Evolutionary conservation across 768 basidiomycete species (phyloP).

Genomic region (Tulasnella sp.): DNA sequence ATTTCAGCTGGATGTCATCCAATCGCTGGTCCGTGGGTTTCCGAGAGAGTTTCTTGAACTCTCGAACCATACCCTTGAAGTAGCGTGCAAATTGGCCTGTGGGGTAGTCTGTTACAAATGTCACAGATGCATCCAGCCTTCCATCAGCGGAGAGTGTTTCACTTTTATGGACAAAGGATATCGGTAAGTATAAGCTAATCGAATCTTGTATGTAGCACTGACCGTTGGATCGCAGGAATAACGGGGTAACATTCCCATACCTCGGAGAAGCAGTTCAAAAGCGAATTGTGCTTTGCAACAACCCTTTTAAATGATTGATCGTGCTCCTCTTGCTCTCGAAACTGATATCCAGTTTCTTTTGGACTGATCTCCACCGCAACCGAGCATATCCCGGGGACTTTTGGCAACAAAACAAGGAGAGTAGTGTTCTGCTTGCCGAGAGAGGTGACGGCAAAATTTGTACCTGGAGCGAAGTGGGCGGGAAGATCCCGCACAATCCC

Average conservation of each 20-base stretch:
- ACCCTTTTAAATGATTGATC: not conserved
- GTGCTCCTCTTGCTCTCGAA: slow-evolving; percentile 34
- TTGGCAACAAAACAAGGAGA: slow-evolving; percentile 33
- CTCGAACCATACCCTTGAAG: slow-evolving; percentile 36
- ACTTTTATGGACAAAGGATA: not conserved
- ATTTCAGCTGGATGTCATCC: slow-evolving; percentile 29
- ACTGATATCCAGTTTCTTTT: slow-evolving; percentile 45
- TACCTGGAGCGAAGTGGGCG: slow-evolving; percentile 16
- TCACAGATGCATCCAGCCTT: slow-evolving; percentile 22
- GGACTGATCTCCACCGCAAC: slow-evolving; percentile 42
- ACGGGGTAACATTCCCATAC: slow-evolving; percentile 56
- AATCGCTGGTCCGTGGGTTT: slow-evolving; percentile 44
- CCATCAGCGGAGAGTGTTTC: not conserved
- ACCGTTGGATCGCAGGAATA: slow-evolving; percentile 39
- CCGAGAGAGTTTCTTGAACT: slow-evolving; percentile 40
- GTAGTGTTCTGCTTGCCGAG: slow-evolving; percentile 37
- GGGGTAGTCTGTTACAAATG: slow-evolving; percentile 5
- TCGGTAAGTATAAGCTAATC: not conserved
- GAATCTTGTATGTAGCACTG: too few species aligned
- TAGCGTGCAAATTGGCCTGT: slow-evolving; percentile 35
- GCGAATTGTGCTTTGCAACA: slow-evolving; percentile 33
- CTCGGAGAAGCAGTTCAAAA: slow-evolving; percentile 45
- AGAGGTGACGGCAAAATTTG: slow-evolving; percentile 33
- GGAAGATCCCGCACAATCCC: slow-evolving; percentile 35
- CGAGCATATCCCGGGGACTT: slow-evolving; percentile 31